Base-by-base conservation (phyloP, 2,329 filamentous ascomycete species). In the Elsinoe australis region DNA sequence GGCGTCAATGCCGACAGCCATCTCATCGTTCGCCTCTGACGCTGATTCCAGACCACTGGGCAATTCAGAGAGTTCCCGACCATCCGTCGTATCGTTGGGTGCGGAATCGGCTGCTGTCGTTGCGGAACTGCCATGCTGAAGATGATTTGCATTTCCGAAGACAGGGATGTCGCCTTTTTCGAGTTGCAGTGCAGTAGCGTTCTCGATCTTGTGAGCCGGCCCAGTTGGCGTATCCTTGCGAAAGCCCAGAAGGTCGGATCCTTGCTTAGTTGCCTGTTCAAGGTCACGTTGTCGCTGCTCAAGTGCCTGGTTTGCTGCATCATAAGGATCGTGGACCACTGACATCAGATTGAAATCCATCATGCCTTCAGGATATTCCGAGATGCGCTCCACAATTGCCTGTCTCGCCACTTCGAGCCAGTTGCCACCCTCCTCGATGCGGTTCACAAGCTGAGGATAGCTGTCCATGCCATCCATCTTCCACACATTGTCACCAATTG, bases 381-480 rank as follows among this genome's bases (percentile, higher is more conserved):
- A 65, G 75, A 94, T 90, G 35, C 83, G 76, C 1, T 71, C 68
- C 45, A 79, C 66, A 47, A 95, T 82, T 6, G 81, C 75, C 0
- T 78, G 75, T 45, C 73, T 74, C 1, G 80, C 83, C 5, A 82
- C 63, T 1, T 68, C 64, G 3, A 87, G 71, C 88, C 88, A 95
- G 56, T 82, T 73, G 4, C 68, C 62, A 4, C 59, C 67, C 59
- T 73, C 67, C 39, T 63, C 56, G 17, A 66, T 69, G 14, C 24
- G 62, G 67, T 82, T 82, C 49, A 88, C 70, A 49, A 72, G 75
- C 26, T 79, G 74, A 2, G 87, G 90, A 54, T 81, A 78, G 33
- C 71, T 71, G 61, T 89, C 80, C 17, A 95, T 70, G 3, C 90
- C 90, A 64, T 96, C 90, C 4, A 96, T 78, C 62, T 89, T 86